Evolutionary conservation across 768 basidiomycete genomes (phyloP), one percentile per base, ranked within the genome.

Genomic region (Suillus decipiens): DNA sequence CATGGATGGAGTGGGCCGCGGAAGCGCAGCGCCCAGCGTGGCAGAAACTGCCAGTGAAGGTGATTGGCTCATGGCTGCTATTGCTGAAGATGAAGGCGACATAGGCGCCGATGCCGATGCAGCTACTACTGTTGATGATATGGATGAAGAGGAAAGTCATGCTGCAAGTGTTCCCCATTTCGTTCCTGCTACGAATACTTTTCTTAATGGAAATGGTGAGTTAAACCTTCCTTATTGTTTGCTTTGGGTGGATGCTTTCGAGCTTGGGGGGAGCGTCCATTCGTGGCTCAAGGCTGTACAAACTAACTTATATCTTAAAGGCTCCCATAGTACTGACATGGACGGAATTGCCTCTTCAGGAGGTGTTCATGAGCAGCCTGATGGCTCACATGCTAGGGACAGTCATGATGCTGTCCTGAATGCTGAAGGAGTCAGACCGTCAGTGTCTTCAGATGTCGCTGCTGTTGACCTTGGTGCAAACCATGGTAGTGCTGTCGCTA

Each of bases 21-120:
- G 73, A 60, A 92, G 89, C 69, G 84, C 82, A 61, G 85, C 90
- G 57, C 89, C 90, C 67, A 88, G 89, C 57, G 82, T 82, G n/a
- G 80, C 79, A 54, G 82, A 83, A 70, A 80, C 85, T 39, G 75
- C 77, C 39, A 91, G 89, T 75, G 92, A 93, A 74, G 88, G 81
- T 60, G 92, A 93, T 76, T 93, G 92, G 92, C 80, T 93, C 48
- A 93, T 93, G 92, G 92, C 90, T 72, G 91, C 92, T 59, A 93
- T 93, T 69, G 87, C 83, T 62, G 89, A 88, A 72, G 88, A 84
- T 68, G 88, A 87, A 69, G 86, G 79, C 62, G 88, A 86, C 63
- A 81, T 69, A 50, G 76, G 78, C 64, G 76, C 78, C 64, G 89
- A 86, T 72, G 86, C 81, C 67, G 85, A 84, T 63, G 82, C 69